Evolutionary conservation across 176 grass and related monocot genomes (phyloP).

Genomic region (Avena sativa): DNA sequence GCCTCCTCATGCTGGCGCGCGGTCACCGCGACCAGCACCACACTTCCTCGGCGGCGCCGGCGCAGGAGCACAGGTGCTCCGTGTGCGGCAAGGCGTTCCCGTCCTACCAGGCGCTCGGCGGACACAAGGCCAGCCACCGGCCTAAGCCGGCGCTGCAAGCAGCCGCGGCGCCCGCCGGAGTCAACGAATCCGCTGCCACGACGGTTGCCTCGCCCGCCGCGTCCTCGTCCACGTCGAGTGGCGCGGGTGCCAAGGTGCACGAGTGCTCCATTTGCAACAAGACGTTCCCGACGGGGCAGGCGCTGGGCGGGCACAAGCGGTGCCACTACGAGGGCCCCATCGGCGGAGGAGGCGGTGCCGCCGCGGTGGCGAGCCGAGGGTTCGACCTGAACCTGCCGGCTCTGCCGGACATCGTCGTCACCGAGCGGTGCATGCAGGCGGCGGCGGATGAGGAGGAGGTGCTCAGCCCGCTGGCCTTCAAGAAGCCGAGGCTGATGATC

Average conservation of each 20-base stretch:
- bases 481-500: constrained; percentile 68
- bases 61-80: constrained; percentile 54
- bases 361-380: background rate
- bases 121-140: constrained; percentile 79
- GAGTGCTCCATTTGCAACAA: constrained; percentile 78
- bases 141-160: background rate
- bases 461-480: constrained; percentile 70
- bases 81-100: constrained; percentile 74
- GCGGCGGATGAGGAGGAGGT: constrained; percentile 52
- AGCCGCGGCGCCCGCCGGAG: background rate
- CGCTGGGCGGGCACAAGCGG: constrained; percentile 77
- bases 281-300: constrained; percentile 74
- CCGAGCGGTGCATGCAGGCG: constrained; percentile 13
- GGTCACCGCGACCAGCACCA: constrained; percentile 21
- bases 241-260: constrained; percentile 41
- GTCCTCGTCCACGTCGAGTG: constrained; percentile 29
- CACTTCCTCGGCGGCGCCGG: background rate
- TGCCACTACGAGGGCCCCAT: constrained; percentile 67
- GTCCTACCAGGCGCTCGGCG: constrained; percentile 74
- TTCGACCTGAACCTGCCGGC: constrained; percentile 78
- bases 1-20: constrained; percentile 82
- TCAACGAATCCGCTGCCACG: background rate
- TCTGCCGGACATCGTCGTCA: constrained; percentile 45
- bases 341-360: background rate
- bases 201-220: constrained; percentile 23